Evolutionary conservation across 208 protist species (phyloP).

Genomic region (Crithidia brevicula): DNA sequence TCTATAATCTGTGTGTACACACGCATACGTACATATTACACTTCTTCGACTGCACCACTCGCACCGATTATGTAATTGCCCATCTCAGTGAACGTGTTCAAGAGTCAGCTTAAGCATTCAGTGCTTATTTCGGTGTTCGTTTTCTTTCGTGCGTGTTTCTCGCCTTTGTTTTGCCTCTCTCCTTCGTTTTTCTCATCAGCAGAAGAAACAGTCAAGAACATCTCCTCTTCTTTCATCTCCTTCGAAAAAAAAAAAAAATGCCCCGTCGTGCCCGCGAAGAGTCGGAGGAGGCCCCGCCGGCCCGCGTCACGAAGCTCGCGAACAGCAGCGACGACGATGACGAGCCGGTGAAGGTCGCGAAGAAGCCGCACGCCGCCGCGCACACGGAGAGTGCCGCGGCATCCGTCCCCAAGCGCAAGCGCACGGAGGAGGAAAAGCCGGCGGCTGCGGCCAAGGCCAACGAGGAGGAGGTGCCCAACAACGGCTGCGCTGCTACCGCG

Average conservation of each 20-base stretch:
- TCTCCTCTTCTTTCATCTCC: not conserved
- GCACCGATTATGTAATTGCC: too few species aligned
- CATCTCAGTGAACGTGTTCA: too few species aligned
- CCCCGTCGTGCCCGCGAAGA: constrained; percentile 33
- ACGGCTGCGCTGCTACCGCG: constrained; percentile 59
- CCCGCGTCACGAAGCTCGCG: constrained; percentile 27
- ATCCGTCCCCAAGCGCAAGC: constrained; percentile 17
- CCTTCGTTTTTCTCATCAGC: too few species aligned
- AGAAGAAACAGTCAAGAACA: too few species aligned
- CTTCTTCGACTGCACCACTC: too few species aligned
- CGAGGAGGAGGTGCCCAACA: constrained; percentile 61
- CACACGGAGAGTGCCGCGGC: not conserved
- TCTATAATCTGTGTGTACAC: too few species aligned
- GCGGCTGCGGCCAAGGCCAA: constrained; percentile 8
- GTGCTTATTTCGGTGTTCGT: too few species aligned
- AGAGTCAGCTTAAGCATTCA: too few species aligned
- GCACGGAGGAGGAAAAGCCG: constrained; percentile 24
- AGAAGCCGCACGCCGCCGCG: constrained; percentile 4
- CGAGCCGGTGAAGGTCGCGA: constrained; percentile 39
- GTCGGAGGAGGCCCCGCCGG: constrained; percentile 34
- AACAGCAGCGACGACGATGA: constrained; percentile 46
- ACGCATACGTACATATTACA: too few species aligned
- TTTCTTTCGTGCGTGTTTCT: too few species aligned
- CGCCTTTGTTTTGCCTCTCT: too few species aligned
- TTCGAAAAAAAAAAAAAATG: constrained; percentile 6